phyloP scores from a whole-genome alignment of 169 alveolate genomes.

The Plasmodium fragile region DNA sequence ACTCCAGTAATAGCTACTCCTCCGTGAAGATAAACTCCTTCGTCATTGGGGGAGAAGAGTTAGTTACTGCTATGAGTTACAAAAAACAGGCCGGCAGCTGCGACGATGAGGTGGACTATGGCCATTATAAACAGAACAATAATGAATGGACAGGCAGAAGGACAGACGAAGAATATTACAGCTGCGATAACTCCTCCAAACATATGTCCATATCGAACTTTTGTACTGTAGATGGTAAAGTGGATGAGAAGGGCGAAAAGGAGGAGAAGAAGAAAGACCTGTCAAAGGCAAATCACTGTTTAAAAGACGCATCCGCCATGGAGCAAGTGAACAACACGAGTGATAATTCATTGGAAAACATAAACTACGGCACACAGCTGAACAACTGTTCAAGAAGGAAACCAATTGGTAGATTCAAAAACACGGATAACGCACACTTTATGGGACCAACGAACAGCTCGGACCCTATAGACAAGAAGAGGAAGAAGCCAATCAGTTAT shows the following conservation, averaged over 20 bases:
- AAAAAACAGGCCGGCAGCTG: background rate
- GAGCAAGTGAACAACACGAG: background rate
- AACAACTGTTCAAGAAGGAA: background rate
- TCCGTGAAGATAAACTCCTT: slow-evolving; percentile 72
- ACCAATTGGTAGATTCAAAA: background rate
- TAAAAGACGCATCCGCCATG: background rate
- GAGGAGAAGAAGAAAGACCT: background rate
- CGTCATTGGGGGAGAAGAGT: slow-evolving; percentile 66
- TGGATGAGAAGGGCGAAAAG: background rate
- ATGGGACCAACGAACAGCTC: background rate
- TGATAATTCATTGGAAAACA: background rate
- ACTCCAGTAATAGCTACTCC: background rate
- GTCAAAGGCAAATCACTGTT: slow-evolving; percentile 8
- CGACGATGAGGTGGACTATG: background rate
- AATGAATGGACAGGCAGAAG: slow-evolving; percentile 1
- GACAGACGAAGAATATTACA: slow-evolving; percentile 20
- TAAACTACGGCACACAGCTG: background rate
- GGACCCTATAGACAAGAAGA: background rate
- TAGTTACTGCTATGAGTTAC: background rate
- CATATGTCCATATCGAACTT: slow-evolving; percentile 6
- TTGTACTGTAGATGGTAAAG: background rate
- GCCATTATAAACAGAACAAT: background rate
- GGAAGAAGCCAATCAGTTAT: background rate
- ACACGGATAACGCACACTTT: slow-evolving; percentile 6
- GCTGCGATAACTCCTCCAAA: slow-evolving; percentile 31